Evolutionary conservation across 2,329 filamentous ascomycete species (phyloP).

Genomic region (Dactylellina cionopaga): DNA sequence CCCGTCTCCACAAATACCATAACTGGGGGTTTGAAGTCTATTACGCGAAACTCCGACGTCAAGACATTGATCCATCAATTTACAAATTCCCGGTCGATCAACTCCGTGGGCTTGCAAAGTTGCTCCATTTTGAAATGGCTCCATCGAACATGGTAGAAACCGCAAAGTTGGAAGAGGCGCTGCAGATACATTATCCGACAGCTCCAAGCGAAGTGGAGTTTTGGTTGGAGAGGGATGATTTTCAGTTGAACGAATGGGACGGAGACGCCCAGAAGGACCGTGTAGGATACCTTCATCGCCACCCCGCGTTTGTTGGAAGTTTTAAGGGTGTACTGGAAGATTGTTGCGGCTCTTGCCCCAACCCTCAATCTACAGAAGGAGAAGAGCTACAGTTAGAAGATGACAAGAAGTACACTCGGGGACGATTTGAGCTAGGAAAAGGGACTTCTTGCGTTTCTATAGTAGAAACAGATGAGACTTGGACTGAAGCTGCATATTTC

Average conservation of each 20-base stretch:
- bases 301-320: slow-evolving; percentile 80
- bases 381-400: slow-evolving; percentile 76
- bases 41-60: slow-evolving; percentile 78
- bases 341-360: slow-evolving; percentile 82
- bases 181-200: too few relatives aligned
- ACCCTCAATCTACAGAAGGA: slow-evolving; percentile 75
- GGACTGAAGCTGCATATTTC: slow-evolving; percentile 78
- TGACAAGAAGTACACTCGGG: slow-evolving; percentile 76
- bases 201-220: too few relatives aligned
- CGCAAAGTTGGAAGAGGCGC: too few relatives aligned
- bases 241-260: slow-evolving; percentile 77
- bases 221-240: slow-evolving; percentile 76
- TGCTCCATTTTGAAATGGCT: too few relatives aligned
- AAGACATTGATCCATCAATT: slow-evolving; percentile 81
- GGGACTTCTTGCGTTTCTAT: too few relatives aligned
- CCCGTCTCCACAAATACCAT: slow-evolving; percentile 83
- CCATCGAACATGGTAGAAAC: too few relatives aligned
- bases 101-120: slow-evolving; percentile 78
- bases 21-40: slow-evolving; percentile 84
- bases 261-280: slow-evolving; percentile 69
- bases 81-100: slow-evolving; percentile 81
- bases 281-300: slow-evolving; percentile 80
- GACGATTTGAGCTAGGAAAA: too few relatives aligned
- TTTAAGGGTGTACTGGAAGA: slow-evolving; percentile 78
- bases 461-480: slow-evolving; percentile 4